Evolutionary conservation across 495 filamentous ascomycete species (phyloP), one percentile per base, ranked within the genome.

Genomic region (Bacidia rubella): DNA sequence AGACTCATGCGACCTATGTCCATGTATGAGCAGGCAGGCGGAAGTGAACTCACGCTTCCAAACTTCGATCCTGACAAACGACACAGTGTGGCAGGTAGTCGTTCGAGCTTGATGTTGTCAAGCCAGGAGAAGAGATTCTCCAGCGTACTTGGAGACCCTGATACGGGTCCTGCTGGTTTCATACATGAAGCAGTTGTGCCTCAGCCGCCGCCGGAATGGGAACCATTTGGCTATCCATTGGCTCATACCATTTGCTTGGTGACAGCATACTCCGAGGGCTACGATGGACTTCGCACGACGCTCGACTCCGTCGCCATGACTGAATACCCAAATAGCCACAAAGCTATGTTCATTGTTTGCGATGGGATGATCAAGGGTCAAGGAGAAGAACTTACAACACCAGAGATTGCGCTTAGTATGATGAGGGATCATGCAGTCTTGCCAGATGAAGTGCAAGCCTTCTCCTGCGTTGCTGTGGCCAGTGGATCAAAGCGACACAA

Each of bases 321-420:
- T 9, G 93, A 99, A 63, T 99, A 97, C 58, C 93, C 93, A 5
- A 97, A 97, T 74, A 95, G 89, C 66, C 93, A 99, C 73, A 99
- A 97, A 66, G 78, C 86, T 17, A 88, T 99, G 59, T 71, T 99
- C 39, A 87, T 96, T 54, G 85, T 99, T 57, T 97, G 93, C 70
- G 93, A 99, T 63, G 93, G 93, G 63, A 78, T 97, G 61, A 95
- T 99, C 75, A 95, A 97, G 68, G 93, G 93, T 53, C 80, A 92
- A 57, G 93, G 93, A 24, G 93, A 99, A 67, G 72, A 77, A 2
- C 70, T 82, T 55, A 81, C 87, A 2, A 99, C 93, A 1, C 93
- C 93, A 4, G 92, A 99, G 1, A 86, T 95, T 51, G 79, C 84
- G 42, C 67, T 99, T 7, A 70, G 81, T 57, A 99, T 99, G 93